Evolutionary conservation across 23 red algal genomes (phyloP).

Genomic region (Gracilaria vermiculophylla): DNA sequence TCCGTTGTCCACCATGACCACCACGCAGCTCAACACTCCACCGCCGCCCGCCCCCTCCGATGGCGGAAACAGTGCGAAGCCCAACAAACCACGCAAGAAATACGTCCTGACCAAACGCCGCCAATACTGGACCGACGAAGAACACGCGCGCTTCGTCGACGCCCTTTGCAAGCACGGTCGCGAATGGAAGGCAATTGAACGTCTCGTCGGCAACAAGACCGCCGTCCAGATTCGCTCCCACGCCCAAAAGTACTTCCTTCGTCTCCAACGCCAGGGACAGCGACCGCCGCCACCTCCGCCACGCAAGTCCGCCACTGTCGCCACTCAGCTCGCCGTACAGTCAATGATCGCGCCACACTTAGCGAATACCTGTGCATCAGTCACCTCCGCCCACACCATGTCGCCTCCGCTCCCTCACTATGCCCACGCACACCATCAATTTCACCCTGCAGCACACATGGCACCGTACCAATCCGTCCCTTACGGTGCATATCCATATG

Average conservation of each 20-base stretch:
- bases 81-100: slow-evolving; percentile 49
- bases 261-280: slow-evolving; percentile 47
- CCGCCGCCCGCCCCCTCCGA: no score
- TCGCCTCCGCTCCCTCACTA: background rate
- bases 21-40: no score
- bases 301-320: background rate
- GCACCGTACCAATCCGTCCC: background rate
- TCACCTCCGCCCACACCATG: background rate
- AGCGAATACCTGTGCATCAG: background rate
- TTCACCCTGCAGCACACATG: background rate
- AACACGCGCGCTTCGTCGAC: slow-evolving; percentile 77
- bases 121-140: slow-evolving; percentile 90
- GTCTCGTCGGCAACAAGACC: slow-evolving; percentile 75
- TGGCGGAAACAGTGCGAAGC: no score
- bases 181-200: slow-evolving; percentile 89
- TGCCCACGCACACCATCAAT: background rate
- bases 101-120: slow-evolving; percentile 88
- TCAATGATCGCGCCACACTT: background rate
- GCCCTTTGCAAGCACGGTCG: slow-evolving; percentile 80
- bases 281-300: slow-evolving; percentile 41
- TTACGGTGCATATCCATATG: background rate
- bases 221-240: slow-evolving; percentile 84
- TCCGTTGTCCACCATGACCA: no score
- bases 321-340: background rate
- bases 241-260: slow-evolving; percentile 89